Evolutionary conservation across 176 grass and related monocot species (phyloP), one percentile per base, ranked within the genome.

Genomic region (Musa beccarii): DNA sequence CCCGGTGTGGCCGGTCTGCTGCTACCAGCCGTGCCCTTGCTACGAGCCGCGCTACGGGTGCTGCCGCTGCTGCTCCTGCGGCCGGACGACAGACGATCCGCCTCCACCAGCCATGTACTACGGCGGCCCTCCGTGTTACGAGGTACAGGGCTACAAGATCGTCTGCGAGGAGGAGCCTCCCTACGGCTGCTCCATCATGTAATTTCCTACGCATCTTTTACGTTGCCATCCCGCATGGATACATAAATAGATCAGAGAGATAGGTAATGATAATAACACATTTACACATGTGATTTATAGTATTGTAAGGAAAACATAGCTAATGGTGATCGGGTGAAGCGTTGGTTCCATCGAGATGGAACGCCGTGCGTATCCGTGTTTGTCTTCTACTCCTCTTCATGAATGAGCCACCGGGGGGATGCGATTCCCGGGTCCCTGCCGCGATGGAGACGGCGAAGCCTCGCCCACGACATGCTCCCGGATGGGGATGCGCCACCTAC

Each of bases 21-120:
- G 76, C 68, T 82, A 79, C 79, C 79, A 80, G 76, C 85, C 88
- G 49, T 82, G 88, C 84, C 85, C 82, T 71, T 90, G 88, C 85
- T 70, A 34, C 54, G 79, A 90, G 53, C 82, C 76, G 28, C 49
- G 16, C 50, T 76, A 87, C 72, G 81, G 88, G 3, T 90, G 81
- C 68, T 62, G 53, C 11, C 81, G 81, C 16, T 87, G 81, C 84
- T 54, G 57, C 10, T 72, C 78, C 51, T 74, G 68, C 52, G 73
- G 68, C 17, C 70, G 54, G 16, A 78, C 79, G 74, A 56, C 34
- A 17, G 13, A 17, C 28, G 28, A 28, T 2, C 49, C 19, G 15
- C 69, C 50, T 20, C 9, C 16, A 29, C 64, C 64, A 8, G 10
- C 81, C 25, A 76, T 76, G 79, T 81, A 77, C 72, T 81, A 81